Conservation (phyloP, 371 early-diverging fungal genomes). For the Lichtheimia corymbifera region DNA sequence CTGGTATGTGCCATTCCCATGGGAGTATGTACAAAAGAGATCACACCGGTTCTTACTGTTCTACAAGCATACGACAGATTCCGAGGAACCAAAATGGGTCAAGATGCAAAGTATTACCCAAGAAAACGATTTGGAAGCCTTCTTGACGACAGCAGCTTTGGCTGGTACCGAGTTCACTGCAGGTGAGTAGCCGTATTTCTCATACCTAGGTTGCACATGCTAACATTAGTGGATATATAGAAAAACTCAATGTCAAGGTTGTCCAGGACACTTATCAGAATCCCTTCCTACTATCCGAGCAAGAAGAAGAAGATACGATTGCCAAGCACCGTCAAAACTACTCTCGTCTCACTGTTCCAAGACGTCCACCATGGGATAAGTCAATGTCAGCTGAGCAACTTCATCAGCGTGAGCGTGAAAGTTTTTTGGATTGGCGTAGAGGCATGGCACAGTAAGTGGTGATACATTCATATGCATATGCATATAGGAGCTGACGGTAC, state of each 20-base stretch:
- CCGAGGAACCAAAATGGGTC: constrained; percentile 83
- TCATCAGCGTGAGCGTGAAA: constrained; percentile 79
- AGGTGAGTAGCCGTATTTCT: constrained; percentile 36
- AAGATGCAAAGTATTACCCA: constrained; percentile 95
- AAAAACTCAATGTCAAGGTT: constrained; percentile 86
- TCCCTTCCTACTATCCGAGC: constrained; percentile 78
- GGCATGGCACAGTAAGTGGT: constrained; percentile 68
- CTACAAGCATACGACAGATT: constrained; percentile 83
- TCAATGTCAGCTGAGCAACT: constrained; percentile 83
- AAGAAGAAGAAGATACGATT: constrained; percentile 76
- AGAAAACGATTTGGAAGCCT: constrained; percentile 95
- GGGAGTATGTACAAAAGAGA: not conserved
- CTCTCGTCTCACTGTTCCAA: constrained; percentile 77
- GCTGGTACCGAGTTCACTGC: constrained; percentile 97
- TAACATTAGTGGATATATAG: constrained; percentile 33
- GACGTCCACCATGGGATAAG: constrained; percentile 90
- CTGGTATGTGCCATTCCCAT: constrained; percentile 43
- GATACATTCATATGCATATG: not conserved
- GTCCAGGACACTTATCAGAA: constrained; percentile 76
- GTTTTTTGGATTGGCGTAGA: constrained; percentile 93
- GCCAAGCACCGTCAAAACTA: constrained; percentile 76
- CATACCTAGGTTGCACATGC: not conserved
- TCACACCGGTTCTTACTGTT: not conserved
- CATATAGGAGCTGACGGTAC: not conserved
- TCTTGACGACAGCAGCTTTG: constrained; percentile 91